phyloP scores from a whole-genome alignment of 176 grass and related monocot species.

The Calamus simplicifolius region DNA sequence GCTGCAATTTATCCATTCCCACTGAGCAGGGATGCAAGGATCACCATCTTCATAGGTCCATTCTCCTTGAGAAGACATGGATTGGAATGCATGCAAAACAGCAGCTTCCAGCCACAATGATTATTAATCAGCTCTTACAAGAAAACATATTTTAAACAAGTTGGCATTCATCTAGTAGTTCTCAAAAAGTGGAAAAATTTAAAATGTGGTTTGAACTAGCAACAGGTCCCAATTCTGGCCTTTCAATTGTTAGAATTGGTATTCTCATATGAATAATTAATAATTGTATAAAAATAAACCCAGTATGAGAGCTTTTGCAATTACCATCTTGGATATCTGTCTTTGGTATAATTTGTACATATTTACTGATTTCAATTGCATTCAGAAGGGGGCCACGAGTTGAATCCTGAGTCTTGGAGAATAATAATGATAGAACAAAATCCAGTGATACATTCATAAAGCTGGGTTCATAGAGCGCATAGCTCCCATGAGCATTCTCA shows the following conservation, averaged over 20 bases:
- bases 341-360: conserved; percentile 10
- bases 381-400: conserved; percentile 5
- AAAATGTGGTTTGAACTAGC: too few species aligned
- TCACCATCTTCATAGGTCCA: conserved; percentile 7
- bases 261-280: too few species aligned
- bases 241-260: too few species aligned
- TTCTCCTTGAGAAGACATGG: conserved; percentile 4
- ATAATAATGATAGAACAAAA: conserved; percentile 10
- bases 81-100: conserved; percentile 4
- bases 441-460: conserved; percentile 9
- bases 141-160: neutral
- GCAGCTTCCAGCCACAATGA: conserved; percentile 1
- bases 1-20: conserved; percentile 13
- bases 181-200: neutral
- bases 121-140: neutral
- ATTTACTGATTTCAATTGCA: conserved; percentile 11
- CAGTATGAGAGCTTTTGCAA: neutral
- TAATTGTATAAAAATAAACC: neutral
- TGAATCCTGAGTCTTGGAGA: conserved; percentile 7
- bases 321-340: conserved; percentile 10
- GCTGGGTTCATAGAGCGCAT: conserved; percentile 6
- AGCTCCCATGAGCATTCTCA: conserved; percentile 8
- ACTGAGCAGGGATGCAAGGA: conserved; percentile 8
- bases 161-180: neutral
- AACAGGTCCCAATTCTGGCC: too few species aligned